phyloP scores from a whole-genome alignment of 1,139 yeast species.

The Hyphopichia wangnamkhiaoensis region DNA sequence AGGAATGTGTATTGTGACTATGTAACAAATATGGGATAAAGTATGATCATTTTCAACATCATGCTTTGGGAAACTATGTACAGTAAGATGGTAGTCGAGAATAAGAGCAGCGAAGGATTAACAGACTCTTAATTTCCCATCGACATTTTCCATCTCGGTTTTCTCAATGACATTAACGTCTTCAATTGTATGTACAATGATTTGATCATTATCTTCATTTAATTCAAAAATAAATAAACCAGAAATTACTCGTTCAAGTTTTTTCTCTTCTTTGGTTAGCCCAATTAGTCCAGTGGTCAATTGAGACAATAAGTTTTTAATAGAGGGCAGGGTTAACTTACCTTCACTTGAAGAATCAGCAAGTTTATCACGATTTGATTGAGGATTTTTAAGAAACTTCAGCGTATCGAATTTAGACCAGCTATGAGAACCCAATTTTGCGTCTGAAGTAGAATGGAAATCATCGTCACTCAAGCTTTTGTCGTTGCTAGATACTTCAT shows the following conservation, averaged over 20 bases:
- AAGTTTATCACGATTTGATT: neutral
- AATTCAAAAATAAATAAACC: slow-evolving; percentile 82
- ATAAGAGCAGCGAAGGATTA: slow-evolving; percentile 8
- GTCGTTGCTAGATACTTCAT: slow-evolving; percentile 1
- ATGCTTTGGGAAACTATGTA: slow-evolving; percentile 6
- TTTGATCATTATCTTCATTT: slow-evolving; percentile 54
- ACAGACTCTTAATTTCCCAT: slow-evolving; percentile 32
- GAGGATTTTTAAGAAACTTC: slow-evolving; percentile 13
- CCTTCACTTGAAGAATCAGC: neutral
- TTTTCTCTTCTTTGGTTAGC: slow-evolving; percentile 30
- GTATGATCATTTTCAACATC: too few species aligned
- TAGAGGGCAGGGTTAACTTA: slow-evolving; percentile 17
- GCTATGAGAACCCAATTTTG: slow-evolving; percentile 37
- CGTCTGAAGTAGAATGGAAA: slow-evolving; percentile 37
- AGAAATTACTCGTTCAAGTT: slow-evolving; percentile 51
- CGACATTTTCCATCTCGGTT: slow-evolving; percentile 31
- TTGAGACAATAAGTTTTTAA: slow-evolving; percentile 25
- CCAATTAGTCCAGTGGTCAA: slow-evolving; percentile 34
- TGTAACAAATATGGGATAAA: too few species aligned
- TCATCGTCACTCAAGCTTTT: slow-evolving; percentile 13
- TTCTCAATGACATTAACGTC: slow-evolving; percentile 67
- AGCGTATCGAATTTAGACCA: slow-evolving; percentile 40
- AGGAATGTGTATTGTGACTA: too few species aligned
- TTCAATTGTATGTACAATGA: slow-evolving; percentile 75
- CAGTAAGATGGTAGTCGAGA: neutral